These are phyloP conservation scores for Dalechampia spathulata DNA, from an alignment of 441 rosid species.

Conservation along the genomic window DNA sequence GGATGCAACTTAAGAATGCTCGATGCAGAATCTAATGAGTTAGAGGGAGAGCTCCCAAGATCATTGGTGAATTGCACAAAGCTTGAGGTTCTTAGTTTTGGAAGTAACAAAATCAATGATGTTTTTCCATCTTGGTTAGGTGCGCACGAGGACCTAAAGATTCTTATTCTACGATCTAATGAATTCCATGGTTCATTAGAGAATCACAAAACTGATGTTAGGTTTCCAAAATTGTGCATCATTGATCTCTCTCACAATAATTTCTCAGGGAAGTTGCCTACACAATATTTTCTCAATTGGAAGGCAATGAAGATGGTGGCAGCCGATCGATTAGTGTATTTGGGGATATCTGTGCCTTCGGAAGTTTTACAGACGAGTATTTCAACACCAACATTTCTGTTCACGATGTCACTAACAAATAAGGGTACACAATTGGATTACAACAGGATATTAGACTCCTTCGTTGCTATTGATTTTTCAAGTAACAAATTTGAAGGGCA, in stretches of 20 bases:
- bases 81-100: not conserved
- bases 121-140: slow-evolving; percentile 45
- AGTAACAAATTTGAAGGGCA: no score
- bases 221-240: no score
- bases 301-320: not conserved
- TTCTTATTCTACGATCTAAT: slow-evolving; percentile 48
- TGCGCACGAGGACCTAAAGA: slow-evolving; percentile 27
- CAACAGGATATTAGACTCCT: slow-evolving; percentile 1
- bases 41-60: slow-evolving; percentile 5
- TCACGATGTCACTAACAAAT: not conserved
- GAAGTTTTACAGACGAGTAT: no score
- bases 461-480: no score
- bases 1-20: slow-evolving; percentile 11
- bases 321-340: not conserved
- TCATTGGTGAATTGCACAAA: slow-evolving; percentile 11
- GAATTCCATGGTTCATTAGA: slow-evolving; percentile 28
- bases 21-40: not conserved
- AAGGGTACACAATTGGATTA: slow-evolving; percentile 4
- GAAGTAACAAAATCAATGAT: slow-evolving; percentile 23
- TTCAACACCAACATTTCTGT: no score
- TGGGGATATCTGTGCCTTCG: no score
- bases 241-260: slow-evolving; percentile 39
- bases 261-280: not conserved
- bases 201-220: slow-evolving; percentile 16
- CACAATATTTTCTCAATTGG: not conserved